Evolutionary conservation across 768 basidiomycete species (phyloP).

Genomic region (Strobilomyces confusus): DNA sequence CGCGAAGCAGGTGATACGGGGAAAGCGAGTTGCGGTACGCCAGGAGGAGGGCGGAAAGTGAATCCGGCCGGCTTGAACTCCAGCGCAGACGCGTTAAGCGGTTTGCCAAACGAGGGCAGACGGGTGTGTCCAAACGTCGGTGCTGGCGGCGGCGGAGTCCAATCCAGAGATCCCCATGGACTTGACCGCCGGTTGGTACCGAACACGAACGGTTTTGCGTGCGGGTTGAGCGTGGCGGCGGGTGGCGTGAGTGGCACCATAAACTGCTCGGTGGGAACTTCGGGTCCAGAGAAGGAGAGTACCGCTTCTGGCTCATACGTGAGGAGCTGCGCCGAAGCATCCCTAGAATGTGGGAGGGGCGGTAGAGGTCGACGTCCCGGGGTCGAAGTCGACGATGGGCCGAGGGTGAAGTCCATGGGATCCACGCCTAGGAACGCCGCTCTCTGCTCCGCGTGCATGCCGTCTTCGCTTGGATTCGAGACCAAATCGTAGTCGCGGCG

Average conservation of each 20-base stretch:
- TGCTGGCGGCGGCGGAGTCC: constrained; percentile 32
- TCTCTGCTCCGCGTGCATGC: constrained; percentile 32
- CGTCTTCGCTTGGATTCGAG: constrained; percentile 86
- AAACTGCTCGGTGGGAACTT: constrained; percentile 32
- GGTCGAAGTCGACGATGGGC: constrained; percentile 42
- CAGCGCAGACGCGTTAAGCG: constrained; percentile 73
- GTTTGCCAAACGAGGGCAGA: constrained; percentile 51
- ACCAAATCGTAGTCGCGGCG: constrained; percentile 64
- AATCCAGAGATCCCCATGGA: constrained; percentile 32
- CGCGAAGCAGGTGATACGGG: constrained; percentile 31
- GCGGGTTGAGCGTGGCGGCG: constrained; percentile 57
- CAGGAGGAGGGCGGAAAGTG: constrained; percentile 70
- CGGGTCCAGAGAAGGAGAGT: constrained; percentile 54
- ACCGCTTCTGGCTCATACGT: constrained; percentile 56
- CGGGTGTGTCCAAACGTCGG: constrained; percentile 37
- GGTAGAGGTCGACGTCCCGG: constrained; percentile 50
- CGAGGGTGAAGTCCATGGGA: constrained; percentile 42
- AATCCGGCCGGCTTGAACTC: constrained; percentile 80
- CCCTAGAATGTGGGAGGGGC: constrained; percentile 62
- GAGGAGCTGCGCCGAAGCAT: constrained; percentile 58
- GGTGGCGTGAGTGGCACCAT: constrained; percentile 15
- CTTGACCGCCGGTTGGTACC: constrained; percentile 40
- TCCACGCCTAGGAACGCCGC: constrained; percentile 44
- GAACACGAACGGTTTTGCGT: constrained; percentile 83
- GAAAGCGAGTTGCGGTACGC: constrained; percentile 53